Percentiles rank a stretch among this genome's conserved stretches.
Conservation (phyloP, 2,329 filamentous ascomycete species). For the Scedosporium aurantiacum region DNA sequence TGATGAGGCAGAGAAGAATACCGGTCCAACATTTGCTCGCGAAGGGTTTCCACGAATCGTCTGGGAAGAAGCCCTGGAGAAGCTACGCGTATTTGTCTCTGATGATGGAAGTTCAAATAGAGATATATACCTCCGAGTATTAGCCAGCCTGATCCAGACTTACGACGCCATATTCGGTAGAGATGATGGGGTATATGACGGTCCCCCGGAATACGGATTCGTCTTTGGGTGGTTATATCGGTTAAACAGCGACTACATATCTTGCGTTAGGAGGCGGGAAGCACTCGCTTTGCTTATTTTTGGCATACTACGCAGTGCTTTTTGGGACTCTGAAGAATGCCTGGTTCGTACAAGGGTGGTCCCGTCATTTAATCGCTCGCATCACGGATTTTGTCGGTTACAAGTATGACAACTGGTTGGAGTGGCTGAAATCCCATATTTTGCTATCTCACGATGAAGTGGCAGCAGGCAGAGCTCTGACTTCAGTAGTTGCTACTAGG, state of each 20-base stretch:
- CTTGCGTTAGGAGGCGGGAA: conserved; percentile 16
- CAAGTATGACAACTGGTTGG: neutral
- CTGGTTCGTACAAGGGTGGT: conserved; percentile 13
- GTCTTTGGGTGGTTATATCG: conserved; percentile 20
- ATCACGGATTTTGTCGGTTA: neutral
- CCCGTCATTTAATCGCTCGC: neutral
- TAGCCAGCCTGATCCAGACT: neutral
- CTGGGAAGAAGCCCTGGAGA: neutral
- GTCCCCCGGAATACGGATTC: conserved; percentile 11
- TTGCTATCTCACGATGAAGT: too few relatives aligned
- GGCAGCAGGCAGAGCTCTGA: too few relatives aligned
- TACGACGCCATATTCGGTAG: neutral
- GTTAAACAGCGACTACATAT: conserved; percentile 17
- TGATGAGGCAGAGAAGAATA: neutral
- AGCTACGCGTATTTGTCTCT: neutral
- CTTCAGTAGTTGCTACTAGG: too few relatives aligned
- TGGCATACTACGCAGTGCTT: conserved; percentile 16
- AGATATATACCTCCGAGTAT: neutral
- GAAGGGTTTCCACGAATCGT: conserved; percentile 1
- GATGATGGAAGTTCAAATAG: neutral
- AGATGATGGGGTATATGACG: conserved; percentile 7
- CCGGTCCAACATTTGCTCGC: neutral
- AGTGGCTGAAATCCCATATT: neutral
- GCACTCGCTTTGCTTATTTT: conserved; percentile 15
- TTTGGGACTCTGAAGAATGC: conserved; percentile 12